Evolutionary conservation across 2,329 filamentous ascomycete genomes (phyloP), one percentile per base, ranked within the genome.

Genomic region (Furcasterigmium sp.): DNA sequence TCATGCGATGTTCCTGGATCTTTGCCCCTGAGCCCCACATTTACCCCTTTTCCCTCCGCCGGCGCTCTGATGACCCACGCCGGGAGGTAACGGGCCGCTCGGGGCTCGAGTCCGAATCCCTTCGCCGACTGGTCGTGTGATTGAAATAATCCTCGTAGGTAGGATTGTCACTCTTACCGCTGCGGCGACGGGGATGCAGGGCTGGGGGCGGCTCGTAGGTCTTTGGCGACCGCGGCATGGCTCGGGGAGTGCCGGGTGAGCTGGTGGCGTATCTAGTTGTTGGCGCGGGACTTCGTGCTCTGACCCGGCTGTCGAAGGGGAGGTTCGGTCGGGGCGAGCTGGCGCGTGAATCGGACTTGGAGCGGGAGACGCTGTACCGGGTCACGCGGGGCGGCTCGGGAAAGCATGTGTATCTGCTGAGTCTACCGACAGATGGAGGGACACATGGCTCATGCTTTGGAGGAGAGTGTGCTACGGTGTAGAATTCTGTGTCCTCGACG

Each of bases 401-500:
- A 15, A 11, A 17, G 32, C 7, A 35, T 4, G 32, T 35, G 15
- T 35, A 35, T 7, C 11, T 26, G 23, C 7, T 11, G 7, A 11
- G 11, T 11, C 23, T 7, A 7, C 23, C 23, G 11, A 11, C 7
- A 26, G 23, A 7, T 7, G 23, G 23, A 11, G 7, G 7, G 23
- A 26, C 11, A 11, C 7, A 26, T 11, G 23, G 11, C 23, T 26
- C 23, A 11, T 26, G 23, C 23, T 11, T 26, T 26, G 23, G 7
- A 11, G 23, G 23, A 11, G 23, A 26, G 7, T 11, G 23, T 26
- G 23, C n/a, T n/a, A n/a, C n/a, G n/a, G 11, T 26, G 23, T 26
- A 26, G 23, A 7, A 7, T 11, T 26, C 23, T 7, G 7, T 26
- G 28, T 50, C 53, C 29, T 57, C 55, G n/a, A 54, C 45, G 26